Evolutionary conservation across 352 stramenopile species (phyloP), one percentile per base, ranked within the genome.

Genomic region (Stephanocyclus meneghinianus): DNA sequence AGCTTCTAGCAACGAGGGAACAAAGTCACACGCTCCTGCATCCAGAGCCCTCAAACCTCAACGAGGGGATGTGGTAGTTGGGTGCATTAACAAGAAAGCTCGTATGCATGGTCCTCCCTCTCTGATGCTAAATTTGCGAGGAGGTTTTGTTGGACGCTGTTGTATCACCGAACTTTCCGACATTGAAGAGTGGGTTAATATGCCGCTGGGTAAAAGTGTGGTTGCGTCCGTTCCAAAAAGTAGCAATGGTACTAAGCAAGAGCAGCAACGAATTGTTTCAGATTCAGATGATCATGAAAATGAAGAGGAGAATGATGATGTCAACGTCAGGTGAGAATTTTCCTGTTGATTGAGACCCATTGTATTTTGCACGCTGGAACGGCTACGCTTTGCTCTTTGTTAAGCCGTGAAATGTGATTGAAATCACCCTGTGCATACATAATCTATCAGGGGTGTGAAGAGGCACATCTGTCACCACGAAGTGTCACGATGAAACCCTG

Each of bases 131-230:
- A 84, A 88, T 66, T 71, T 94, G 29, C 80, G 87, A 62, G 88
- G 80, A n/a, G 83, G 81, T 13, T 86, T 84, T 75, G 44, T 86
- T 35, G 90, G 82, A 50, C 73, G 90, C 29, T 92, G 87, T 68
- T 91, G 86, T 61, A 91, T 94, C 64, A 91, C 87, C 16, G 88
- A 94, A 53, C 72, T 93, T 9, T 68, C 80, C 29, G 88, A 93
- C 73, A 53, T 81, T 50, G 85, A 91, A 76, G 85, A 91, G 45
- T 94, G 90, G 90, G 76, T 80, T n/a, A 94, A 94, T 68, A 92
- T 94, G 87, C 90, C 90, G 10, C 72, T 94, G 21, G 88, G 88
- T 21, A 85, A 84, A n/a, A 18, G 2, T 32, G n/a, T 51, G 48
- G 44, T 57, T 55, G 62, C 15, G 72, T 29, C 53, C 55, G 26